Percentiles rank a stretch among this genome's conserved stretches.
These are phyloP conservation scores for Conoideocrella luteorostrata DNA, from an alignment of 2,329 filamentous ascomycete species.

Conservation along the genomic window DNA sequence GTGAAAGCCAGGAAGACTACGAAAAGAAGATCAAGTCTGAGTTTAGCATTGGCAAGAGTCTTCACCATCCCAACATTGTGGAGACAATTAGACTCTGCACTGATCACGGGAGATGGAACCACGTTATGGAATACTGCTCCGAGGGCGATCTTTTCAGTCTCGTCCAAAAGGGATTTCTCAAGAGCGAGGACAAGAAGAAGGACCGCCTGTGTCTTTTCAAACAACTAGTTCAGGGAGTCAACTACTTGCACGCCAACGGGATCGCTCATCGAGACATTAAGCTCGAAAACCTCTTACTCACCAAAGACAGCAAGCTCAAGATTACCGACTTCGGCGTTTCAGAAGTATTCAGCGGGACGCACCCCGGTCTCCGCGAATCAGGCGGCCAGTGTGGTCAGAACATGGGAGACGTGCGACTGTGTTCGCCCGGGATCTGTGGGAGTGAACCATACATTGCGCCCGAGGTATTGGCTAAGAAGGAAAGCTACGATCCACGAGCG, in stretches of 20 bases:
- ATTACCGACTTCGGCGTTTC: conserved; percentile 90
- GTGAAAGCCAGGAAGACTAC: conserved; percentile 68
- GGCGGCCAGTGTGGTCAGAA: conserved; percentile 67
- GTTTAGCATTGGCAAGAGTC: conserved; percentile 77
- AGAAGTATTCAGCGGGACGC: conserved; percentile 75
- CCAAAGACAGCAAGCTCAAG: conserved; percentile 74
- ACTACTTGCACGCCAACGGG: conserved; percentile 74
- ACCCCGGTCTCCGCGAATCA: conserved; percentile 69
- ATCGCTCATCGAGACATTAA: conserved; percentile 91
- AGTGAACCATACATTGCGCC: conserved; percentile 83
- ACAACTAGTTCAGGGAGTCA: conserved; percentile 75
- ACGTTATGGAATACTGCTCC: conserved; percentile 88
- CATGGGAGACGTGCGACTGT: conserved; percentile 65
- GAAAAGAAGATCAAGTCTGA: conserved; percentile 88
- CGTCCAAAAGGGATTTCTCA: conserved; percentile 65
- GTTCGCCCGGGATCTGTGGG: conserved; percentile 74
- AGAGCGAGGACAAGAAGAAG: conserved; percentile 52
- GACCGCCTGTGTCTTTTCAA: conserved; percentile 85
- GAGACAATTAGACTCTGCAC: conserved; percentile 71
- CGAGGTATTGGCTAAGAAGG: conserved; percentile 67
- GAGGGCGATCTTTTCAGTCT: conserved; percentile 75
- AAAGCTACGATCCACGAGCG: conserved; percentile 63
- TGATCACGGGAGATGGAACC: conserved; percentile 72
- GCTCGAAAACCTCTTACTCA: conserved; percentile 77
- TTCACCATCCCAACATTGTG: conserved; percentile 83